Conservation (phyloP, 1,284 basidiomycete genomes). For the Ganoderma boninense region DNA sequence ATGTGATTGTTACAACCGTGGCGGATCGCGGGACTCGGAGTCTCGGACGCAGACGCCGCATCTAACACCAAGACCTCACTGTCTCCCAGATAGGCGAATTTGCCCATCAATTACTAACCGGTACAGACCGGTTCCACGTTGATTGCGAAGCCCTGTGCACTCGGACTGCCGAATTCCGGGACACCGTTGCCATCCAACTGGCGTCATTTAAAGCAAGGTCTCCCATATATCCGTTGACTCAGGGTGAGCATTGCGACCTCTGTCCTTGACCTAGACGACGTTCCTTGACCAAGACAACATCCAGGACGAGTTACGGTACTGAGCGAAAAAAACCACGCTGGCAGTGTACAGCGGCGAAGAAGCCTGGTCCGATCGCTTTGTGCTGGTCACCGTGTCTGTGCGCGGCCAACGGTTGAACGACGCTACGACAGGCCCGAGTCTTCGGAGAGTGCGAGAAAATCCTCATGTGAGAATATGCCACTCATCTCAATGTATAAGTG, state of each 20-base stretch:
- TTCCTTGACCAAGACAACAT: conserved; percentile 56
- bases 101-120: background rate
- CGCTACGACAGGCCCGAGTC: conserved; percentile 60
- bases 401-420: too few relatives aligned
- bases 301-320: conserved; percentile 43
- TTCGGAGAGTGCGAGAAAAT: conserved; percentile 61
- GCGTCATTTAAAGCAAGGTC: background rate
- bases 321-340: background rate
- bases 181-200: background rate
- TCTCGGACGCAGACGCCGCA: background rate
- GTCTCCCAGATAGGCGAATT: background rate
- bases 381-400: conserved; percentile 49
- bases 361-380: conserved; percentile 42
- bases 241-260: too few relatives aligned
- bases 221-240: background rate
- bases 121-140: background rate
- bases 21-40: too few relatives aligned
- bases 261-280: too few relatives aligned
- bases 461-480: conserved; percentile 51
- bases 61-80: background rate
- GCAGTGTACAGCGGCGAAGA: conserved; percentile 6
- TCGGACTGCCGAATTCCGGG: background rate
- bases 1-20: background rate
- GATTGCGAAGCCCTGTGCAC: background rate
- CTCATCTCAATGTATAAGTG: conserved; percentile 20